Evolutionary conservation across 148 eudicot species (phyloP).

Genomic region (Agrostemma githago): DNA sequence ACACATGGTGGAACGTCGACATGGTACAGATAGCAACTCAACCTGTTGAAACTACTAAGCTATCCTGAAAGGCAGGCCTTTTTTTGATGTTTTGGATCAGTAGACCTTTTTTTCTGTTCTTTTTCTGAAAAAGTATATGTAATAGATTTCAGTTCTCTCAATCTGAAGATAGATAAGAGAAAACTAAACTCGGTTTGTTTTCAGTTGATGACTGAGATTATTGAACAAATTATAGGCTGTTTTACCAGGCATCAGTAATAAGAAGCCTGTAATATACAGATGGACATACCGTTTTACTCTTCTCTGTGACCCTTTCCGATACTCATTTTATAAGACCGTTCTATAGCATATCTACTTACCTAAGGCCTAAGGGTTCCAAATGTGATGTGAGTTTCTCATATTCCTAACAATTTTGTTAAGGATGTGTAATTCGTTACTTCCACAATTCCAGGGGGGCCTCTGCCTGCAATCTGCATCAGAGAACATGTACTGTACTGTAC

Average conservation of each 20-base stretch:
- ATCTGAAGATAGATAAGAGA: constrained; percentile 8
- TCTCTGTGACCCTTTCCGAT: not conserved
- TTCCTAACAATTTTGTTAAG: not conserved
- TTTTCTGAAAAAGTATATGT: not conserved
- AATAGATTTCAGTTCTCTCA: not conserved
- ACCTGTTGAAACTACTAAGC: not conserved
- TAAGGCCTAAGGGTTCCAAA: too few species aligned
- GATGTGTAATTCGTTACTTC: not conserved
- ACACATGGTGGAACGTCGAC: constrained; percentile 2
- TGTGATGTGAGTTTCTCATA: not conserved
- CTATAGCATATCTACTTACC: too few species aligned
- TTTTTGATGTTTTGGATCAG: not conserved
- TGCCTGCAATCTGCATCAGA: not conserved
- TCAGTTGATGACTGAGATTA: not conserved
- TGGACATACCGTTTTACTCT: not conserved
- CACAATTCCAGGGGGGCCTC: not conserved
- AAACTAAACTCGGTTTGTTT: not conserved
- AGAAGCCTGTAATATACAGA: not conserved
- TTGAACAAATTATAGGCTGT: not conserved
- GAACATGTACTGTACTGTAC: too few species aligned
- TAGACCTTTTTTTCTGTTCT: constrained; percentile 3
- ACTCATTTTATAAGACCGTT: too few species aligned
- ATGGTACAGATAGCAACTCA: constrained; percentile 1
- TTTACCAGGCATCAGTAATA: not conserved
- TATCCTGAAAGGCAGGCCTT: not conserved